A percentile compares a stretch with the other conserved stretches of the same genome.
Evolutionary conservation across 768 basidiomycete genomes (phyloP).

Genomic region (Russula foetens): DNA sequence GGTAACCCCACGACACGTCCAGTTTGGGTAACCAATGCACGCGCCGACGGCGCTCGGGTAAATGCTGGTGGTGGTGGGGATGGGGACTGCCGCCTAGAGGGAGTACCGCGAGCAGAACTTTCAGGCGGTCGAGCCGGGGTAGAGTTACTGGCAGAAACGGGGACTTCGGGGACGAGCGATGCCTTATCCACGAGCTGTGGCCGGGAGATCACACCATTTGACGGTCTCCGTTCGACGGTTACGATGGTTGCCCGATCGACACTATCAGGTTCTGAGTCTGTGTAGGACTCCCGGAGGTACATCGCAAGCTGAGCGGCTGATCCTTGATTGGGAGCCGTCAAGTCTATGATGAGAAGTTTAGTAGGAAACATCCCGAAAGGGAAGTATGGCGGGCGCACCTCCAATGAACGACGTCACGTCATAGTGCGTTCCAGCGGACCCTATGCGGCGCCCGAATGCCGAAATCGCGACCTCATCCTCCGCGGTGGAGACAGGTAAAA

Average conservation of each 20-base stretch:
- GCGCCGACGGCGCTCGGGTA: background rate
- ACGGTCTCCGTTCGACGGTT: slow-evolving; percentile 12
- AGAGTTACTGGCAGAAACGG: background rate
- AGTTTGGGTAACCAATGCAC: background rate
- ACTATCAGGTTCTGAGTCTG: slow-evolving; percentile 5
- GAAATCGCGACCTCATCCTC: background rate
- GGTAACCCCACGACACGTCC: slow-evolving; percentile 22
- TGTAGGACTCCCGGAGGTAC: background rate
- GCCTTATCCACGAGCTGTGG: background rate
- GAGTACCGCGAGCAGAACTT: background rate
- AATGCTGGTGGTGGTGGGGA: background rate
- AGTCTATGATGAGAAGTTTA: slow-evolving; percentile 22
- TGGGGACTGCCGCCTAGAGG: background rate
- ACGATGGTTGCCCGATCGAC: slow-evolving; percentile 6
- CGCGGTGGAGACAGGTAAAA: slow-evolving; percentile 17
- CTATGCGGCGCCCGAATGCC: slow-evolving; percentile 21
- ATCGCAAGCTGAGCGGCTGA: background rate
- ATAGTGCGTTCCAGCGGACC: slow-evolving; percentile 48
- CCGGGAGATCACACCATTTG: slow-evolving; percentile 4
- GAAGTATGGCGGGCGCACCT: slow-evolving; percentile 29
- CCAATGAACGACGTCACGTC: slow-evolving; percentile 73
- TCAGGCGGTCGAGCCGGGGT: background rate
- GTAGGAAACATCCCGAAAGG: background rate
- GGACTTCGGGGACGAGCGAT: background rate
- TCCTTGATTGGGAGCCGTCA: slow-evolving; percentile 27